Evolutionary conservation across 371 early-diverging fungal species (phyloP).

Genomic region (Cokeromyces recurvatus): DNA sequence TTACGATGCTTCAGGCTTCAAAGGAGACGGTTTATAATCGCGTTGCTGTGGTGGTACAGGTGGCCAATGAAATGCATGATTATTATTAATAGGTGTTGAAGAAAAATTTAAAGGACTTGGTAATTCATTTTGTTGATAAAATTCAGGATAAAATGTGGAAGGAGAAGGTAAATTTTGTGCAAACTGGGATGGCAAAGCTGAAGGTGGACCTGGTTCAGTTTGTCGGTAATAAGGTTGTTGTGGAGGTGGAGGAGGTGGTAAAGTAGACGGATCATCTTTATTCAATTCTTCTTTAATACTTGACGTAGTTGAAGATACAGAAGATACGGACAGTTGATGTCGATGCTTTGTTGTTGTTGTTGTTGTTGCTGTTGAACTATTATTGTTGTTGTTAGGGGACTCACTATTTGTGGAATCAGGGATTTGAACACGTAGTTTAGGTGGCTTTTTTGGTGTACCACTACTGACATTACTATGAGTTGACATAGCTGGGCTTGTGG

Average conservation of each 20-base stretch:
- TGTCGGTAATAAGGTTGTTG: slow-evolving; percentile 10
- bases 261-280: neutral
- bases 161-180: slow-evolving; percentile 77
- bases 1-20: slow-evolving; percentile 9
- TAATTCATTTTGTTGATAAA: slow-evolving; percentile 63
- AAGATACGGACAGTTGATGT: slow-evolving; percentile 22
- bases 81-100: slow-evolving; percentile 46
- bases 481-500: slow-evolving; percentile 24
- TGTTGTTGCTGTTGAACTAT: neutral
- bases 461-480: slow-evolving; percentile 20
- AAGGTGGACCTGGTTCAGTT: slow-evolving; percentile 31
- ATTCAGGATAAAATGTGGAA: slow-evolving; percentile 71
- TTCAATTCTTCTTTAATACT: slow-evolving; percentile 9
- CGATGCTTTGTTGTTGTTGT: slow-evolving; percentile 11
- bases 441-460: slow-evolving; percentile 19
- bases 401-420: slow-evolving; percentile 32
- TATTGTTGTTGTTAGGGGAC: neutral
- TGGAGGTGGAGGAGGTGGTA: too few relatives aligned
- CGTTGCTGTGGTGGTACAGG: slow-evolving; percentile 10
- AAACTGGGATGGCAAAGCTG: slow-evolving; percentile 67
- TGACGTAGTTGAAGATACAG: slow-evolving; percentile 16
- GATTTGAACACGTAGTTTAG: slow-evolving; percentile 51
- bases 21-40: slow-evolving; percentile 28
- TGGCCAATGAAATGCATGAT: slow-evolving; percentile 63
- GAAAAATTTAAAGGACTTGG: slow-evolving; percentile 64